phyloP scores from a whole-genome alignment of 495 filamentous ascomycete genomes.

The Rhypophila decipiens region DNA sequence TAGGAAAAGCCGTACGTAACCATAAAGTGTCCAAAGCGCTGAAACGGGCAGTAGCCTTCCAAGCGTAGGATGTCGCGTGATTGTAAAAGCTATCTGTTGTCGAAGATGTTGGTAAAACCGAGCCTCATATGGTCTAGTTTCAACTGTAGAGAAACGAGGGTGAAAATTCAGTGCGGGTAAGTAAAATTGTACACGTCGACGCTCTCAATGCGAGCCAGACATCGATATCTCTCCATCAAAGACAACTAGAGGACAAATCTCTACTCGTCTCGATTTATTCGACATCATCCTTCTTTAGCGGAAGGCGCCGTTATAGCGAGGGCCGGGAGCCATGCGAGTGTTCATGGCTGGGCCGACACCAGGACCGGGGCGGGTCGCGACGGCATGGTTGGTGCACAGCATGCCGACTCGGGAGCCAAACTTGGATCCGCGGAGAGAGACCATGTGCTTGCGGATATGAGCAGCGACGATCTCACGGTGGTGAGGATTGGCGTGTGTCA shows the following conservation, averaged over 20 bases:
- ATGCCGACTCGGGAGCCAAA: constrained; percentile 97
- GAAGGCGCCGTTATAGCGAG: constrained; percentile 45
- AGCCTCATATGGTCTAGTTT: constrained; percentile 27
- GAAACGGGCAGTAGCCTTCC: constrained; percentile 44
- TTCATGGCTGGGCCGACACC: constrained; percentile 57
- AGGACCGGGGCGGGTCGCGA: constrained; percentile 77
- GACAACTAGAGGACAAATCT: too few relatives aligned
- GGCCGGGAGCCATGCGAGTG: constrained; percentile 48
- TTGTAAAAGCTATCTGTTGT: constrained; percentile 45
- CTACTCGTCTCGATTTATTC: too few relatives aligned
- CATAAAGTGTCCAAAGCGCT: constrained; percentile 56
- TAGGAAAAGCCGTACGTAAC: constrained; percentile 54
- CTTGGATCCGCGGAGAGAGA: constrained; percentile 95
- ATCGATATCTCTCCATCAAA: constrained; percentile 13
- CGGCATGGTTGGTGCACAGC: constrained; percentile 93
- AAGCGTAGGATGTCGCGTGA: constrained; percentile 54
- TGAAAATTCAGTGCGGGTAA: constrained; percentile 16
- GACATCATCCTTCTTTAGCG: too few relatives aligned
- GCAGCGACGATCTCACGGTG: constrained; percentile 89
- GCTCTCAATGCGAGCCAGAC: constrained; percentile 10
- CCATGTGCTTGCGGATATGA: constrained; percentile 98
- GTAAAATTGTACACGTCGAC: constrained; percentile 24
- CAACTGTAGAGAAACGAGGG: constrained; percentile 27
- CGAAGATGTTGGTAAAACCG: constrained; percentile 46
- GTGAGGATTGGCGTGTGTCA: constrained; percentile 76